Conservation (phyloP, 2,329 filamentous ascomycete genomes). For the Alternaria sp. region DNA sequence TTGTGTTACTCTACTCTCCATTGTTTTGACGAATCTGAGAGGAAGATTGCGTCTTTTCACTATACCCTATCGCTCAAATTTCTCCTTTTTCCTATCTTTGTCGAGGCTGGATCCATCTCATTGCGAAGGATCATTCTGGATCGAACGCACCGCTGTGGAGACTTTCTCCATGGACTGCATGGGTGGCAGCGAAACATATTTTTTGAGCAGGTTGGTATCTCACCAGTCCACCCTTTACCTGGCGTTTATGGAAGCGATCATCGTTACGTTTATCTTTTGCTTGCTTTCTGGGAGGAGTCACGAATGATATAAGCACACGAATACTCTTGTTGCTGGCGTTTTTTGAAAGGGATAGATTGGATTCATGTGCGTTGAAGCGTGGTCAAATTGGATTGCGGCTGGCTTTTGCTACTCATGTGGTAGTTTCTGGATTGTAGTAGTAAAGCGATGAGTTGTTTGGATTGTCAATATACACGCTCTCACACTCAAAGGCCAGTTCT, state of each 20-base stretch:
- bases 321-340: conserved; percentile 4
- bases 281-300: not conserved
- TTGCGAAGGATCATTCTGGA: not conserved
- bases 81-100: not conserved
- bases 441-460: not conserved
- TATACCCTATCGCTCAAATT: conserved; percentile 10
- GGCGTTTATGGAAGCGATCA: conserved; percentile 10
- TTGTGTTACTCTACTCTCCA: conserved; percentile 12
- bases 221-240: not conserved
- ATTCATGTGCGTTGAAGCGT: not conserved
- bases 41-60: not conserved
- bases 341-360: not conserved
- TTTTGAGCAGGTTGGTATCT: not conserved
- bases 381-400: not conserved
- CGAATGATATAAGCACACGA: conserved; percentile 1
- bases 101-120: not conserved
- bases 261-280: not conserved
- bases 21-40: not conserved
- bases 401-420: not conserved
- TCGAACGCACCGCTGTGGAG: not conserved
- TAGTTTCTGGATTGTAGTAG: not conserved
- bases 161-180: not conserved
- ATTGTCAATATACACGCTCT: not conserved
- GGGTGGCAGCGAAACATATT: not conserved
- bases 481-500: no score